These are phyloP conservation scores for Ephemerocybe angulata DNA, from an alignment of 768 basidiomycete species.

Conservation along the genomic window DNA sequence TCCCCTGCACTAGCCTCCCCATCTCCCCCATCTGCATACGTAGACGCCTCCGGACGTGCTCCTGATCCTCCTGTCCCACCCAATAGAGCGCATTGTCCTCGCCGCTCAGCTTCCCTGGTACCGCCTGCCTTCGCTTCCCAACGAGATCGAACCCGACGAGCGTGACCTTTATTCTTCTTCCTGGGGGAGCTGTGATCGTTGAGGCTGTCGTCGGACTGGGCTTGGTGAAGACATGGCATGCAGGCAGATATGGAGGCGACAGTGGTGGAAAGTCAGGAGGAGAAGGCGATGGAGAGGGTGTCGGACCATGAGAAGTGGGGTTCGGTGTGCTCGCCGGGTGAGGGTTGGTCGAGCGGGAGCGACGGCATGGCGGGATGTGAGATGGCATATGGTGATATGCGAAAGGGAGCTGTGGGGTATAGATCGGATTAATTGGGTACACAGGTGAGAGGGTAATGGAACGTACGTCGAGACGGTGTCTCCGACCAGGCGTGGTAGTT, in stretches of 20 bases:
- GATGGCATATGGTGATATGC: too few relatives aligned
- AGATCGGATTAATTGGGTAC: too few relatives aligned
- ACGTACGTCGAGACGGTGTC: too few relatives aligned
- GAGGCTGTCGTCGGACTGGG: slow-evolving; percentile 23
- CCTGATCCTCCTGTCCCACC: too few relatives aligned
- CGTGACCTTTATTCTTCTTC: slow-evolving; percentile 40
- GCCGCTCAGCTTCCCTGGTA: slow-evolving; percentile 58
- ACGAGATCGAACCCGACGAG: slow-evolving; percentile 68
- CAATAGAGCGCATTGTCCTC: slow-evolving; percentile 39
- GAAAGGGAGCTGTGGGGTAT: too few relatives aligned
- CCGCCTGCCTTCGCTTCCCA: slow-evolving; percentile 37
- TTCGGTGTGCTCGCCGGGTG: not conserved
- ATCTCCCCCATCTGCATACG: slow-evolving; percentile 9
- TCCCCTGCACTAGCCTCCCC: not conserved
- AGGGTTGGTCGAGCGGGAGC: not conserved
- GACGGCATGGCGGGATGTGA: not conserved
- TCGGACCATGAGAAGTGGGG: slow-evolving; percentile 55
- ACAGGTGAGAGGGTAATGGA: too few relatives aligned
- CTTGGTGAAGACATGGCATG: slow-evolving; percentile 12
- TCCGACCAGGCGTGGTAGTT: too few relatives aligned
- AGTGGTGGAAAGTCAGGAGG: slow-evolving; percentile 43
- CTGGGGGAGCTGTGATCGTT: slow-evolving; percentile 7
- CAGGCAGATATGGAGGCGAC: slow-evolving; percentile 1
- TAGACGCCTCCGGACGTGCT: not conserved
- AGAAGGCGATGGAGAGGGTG: slow-evolving; percentile 51